phyloP scores from a whole-genome alignment of 495 filamentous ascomycete genomes.

The Jackrogersella minutella region DNA sequence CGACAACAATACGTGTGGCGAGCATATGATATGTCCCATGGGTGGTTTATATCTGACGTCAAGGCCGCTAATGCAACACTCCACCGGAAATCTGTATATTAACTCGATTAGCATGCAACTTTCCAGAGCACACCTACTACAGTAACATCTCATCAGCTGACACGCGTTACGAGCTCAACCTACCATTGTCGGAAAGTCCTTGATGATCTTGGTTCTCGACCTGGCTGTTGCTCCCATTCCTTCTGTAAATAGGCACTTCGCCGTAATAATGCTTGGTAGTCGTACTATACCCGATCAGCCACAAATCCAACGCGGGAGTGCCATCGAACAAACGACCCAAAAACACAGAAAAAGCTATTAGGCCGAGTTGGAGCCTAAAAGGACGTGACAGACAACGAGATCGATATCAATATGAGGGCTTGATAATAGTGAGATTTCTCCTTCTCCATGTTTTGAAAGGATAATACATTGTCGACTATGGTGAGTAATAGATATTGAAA shows the following conservation, averaged over 20 bases:
- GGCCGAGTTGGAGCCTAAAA: not conserved
- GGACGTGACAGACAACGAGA: not conserved
- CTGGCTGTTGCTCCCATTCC: not conserved
- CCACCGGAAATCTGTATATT: not conserved
- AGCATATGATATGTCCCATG: not conserved
- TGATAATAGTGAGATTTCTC: not conserved
- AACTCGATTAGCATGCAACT: not conserved
- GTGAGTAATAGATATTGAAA: no score
- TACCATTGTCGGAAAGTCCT: not conserved
- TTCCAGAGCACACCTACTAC: not conserved
- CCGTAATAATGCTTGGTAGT: not conserved
- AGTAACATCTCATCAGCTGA: not conserved
- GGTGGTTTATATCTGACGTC: not conserved
- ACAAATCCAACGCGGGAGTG: not conserved
- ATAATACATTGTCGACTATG: no score
- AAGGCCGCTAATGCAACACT: not conserved
- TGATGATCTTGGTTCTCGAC: not conserved
- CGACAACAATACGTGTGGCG: no score
- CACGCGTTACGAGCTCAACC: not conserved
- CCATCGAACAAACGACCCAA: not conserved
- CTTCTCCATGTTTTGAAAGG: not conserved
- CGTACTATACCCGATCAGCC: not conserved
- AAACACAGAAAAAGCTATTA: not conserved
- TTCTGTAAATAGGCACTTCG: not conserved
- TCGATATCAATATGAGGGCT: not conserved